Evolutionary conservation across 495 filamentous ascomycete genomes (phyloP).

Genomic region (Aspergillus mulundensis): DNA sequence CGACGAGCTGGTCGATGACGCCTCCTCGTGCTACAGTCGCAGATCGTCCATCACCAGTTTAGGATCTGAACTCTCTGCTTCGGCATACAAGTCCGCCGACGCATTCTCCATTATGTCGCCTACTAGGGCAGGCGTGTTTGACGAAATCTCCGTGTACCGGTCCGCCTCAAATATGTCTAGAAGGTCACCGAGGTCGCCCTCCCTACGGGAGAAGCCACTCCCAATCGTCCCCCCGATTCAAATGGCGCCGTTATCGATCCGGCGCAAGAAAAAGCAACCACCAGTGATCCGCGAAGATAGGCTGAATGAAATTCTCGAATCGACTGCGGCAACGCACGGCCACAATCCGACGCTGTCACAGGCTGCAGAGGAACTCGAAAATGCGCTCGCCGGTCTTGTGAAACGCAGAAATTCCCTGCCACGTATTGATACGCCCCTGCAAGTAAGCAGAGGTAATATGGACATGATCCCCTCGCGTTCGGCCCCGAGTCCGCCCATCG

Average conservation of each 20-base stretch:
- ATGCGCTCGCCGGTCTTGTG: constrained; percentile 25
- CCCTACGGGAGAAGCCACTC: constrained; percentile 44
- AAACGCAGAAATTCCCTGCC: constrained; percentile 14
- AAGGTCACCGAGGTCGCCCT: constrained; percentile 12
- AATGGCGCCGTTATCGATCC: constrained; percentile 30
- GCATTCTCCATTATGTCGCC: constrained; percentile 37
- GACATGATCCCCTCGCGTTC: constrained; percentile 36
- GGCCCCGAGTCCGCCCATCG: constrained; percentile 32
- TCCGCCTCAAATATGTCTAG: constrained; percentile 12
- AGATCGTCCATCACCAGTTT: constrained; percentile 33
- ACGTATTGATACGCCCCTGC: constrained; percentile 28
- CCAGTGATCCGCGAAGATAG: not conserved
- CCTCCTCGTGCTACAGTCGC: constrained; percentile 37
- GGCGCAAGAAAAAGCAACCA: constrained; percentile 13
- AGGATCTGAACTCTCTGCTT: constrained; percentile 12
- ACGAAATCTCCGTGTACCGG: constrained; percentile 21
- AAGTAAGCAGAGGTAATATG: constrained; percentile 37
- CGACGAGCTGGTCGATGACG: constrained; percentile 21
- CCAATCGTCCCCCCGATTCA: constrained; percentile 38
- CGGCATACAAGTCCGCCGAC: constrained; percentile 21
- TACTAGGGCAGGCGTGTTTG: constrained; percentile 40
- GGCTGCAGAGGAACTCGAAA: constrained; percentile 33
- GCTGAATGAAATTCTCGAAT: not conserved
- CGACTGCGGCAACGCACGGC: constrained; percentile 6
- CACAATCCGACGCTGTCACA: constrained; percentile 27